Conservation (phyloP, 208 protist species). For the Trypanosoma theileri region DNA sequence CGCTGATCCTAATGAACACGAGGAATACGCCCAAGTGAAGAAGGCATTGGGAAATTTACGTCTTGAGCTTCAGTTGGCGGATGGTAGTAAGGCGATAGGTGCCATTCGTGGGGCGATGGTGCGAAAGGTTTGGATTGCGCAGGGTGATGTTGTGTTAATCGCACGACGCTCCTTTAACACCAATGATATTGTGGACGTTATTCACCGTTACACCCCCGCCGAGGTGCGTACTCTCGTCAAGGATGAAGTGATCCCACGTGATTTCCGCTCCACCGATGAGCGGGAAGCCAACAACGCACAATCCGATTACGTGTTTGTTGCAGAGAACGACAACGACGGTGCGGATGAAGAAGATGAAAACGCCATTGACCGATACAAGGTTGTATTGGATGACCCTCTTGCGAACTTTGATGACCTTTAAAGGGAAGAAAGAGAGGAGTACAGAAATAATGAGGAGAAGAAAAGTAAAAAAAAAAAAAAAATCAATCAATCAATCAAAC, state of each 20-base stretch:
- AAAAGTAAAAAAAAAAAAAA: too few relatives aligned
- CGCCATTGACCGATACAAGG: conserved; percentile 63
- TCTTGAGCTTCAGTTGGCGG: conserved; percentile 91
- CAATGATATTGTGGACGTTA: conserved; percentile 85
- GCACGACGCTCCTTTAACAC: conserved; percentile 77
- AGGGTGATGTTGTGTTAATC: conserved; percentile 81
- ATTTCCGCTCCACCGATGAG: conserved; percentile 79
- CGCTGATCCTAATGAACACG: conserved; percentile 93
- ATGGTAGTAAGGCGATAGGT: conserved; percentile 76
- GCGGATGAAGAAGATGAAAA: conserved; percentile 58
- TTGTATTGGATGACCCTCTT: conserved; percentile 73
- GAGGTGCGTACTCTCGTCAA: conserved; percentile 81
- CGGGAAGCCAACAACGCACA: conserved; percentile 44
- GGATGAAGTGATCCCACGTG: conserved; percentile 78
- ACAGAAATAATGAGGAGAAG: too few relatives aligned
- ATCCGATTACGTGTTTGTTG: conserved; percentile 75
- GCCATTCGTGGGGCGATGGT: conserved; percentile 85
- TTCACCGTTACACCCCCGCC: conserved; percentile 68
- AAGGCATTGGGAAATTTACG: conserved; percentile 97
- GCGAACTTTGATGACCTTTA: conserved; percentile 71
- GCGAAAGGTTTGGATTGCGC: conserved; percentile 79
- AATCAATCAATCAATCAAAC: too few relatives aligned
- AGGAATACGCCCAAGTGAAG: conserved; percentile 98
- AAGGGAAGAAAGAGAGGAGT: too few relatives aligned
- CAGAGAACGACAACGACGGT: conserved; percentile 60